Conservation (phyloP, 331 rosid genomes). For the Ulmus americana region DNA sequence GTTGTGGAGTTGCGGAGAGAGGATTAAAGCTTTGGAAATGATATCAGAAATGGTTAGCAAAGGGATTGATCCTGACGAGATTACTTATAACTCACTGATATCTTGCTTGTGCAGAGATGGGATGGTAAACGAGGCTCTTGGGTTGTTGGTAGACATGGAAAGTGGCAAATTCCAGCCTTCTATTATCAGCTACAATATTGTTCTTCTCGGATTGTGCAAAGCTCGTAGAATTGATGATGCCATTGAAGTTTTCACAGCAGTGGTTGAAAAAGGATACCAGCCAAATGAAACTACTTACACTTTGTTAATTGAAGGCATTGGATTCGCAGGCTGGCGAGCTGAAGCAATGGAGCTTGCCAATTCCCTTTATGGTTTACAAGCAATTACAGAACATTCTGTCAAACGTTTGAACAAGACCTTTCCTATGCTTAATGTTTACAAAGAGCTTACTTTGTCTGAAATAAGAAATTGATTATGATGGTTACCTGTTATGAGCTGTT, state of each 20-base stretch:
- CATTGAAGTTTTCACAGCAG: slow-evolving; percentile 53
- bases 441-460: slow-evolving; percentile 49
- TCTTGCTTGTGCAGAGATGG: slow-evolving; percentile 85
- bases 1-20: slow-evolving; percentile 64
- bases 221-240: slow-evolving; percentile 51
- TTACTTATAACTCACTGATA: slow-evolving; percentile 69
- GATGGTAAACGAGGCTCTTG: slow-evolving; percentile 67
- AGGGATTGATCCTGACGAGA: slow-evolving; percentile 53
- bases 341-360: slow-evolving; percentile 64
- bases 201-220: slow-evolving; percentile 70
- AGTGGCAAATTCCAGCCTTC: slow-evolving; percentile 39
- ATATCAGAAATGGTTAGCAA: slow-evolving; percentile 61
- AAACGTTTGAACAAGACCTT: slow-evolving; percentile 55
- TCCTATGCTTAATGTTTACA: slow-evolving; percentile 65
- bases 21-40: slow-evolving; percentile 56
- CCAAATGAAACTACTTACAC: slow-evolving; percentile 73
- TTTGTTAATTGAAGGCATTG: slow-evolving; percentile 67
- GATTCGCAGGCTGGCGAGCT: slow-evolving; percentile 66
- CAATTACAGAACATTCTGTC: slow-evolving; percentile 46
- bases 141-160: slow-evolving; percentile 65
- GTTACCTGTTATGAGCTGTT: slow-evolving; percentile 10
- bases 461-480: slow-evolving; percentile 31
- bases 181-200: slow-evolving; percentile 60
- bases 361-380: slow-evolving; percentile 42
- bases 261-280: slow-evolving; percentile 55